Conservation (phyloP, 306 rosid genomes). For the Phaseolus lunatus region DNA sequence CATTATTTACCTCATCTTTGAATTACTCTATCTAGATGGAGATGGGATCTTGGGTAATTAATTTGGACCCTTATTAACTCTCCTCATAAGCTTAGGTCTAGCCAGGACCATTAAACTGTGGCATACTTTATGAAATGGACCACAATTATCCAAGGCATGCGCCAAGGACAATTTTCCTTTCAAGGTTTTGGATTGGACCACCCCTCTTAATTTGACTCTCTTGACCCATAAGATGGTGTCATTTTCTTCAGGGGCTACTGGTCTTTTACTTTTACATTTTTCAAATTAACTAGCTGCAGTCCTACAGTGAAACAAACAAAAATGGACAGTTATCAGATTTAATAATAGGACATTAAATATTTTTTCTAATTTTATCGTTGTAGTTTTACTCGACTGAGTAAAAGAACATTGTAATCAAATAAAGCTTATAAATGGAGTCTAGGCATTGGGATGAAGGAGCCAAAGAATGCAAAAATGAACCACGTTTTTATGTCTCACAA, state of each 20-base stretch:
- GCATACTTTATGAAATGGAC: background rate
- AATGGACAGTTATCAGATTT: background rate
- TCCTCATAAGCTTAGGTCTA: background rate
- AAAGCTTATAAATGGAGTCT: background rate
- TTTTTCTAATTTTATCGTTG: background rate
- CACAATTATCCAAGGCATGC: background rate
- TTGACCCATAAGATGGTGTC: background rate
- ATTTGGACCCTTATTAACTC: background rate
- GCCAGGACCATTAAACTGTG: background rate
- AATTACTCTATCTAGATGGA: background rate
- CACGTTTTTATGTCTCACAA: background rate
- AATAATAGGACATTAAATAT: no score
- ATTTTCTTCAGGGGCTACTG: background rate
- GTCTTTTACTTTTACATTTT: background rate
- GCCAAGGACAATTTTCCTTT: background rate
- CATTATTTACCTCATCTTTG: background rate
- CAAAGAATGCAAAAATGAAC: constrained; percentile 10
- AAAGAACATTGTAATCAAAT: background rate
- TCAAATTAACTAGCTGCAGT: background rate
- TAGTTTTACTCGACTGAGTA: background rate
- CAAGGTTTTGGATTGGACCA: background rate
- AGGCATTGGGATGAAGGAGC: background rate
- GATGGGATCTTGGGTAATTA: background rate
- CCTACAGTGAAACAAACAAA: background rate
- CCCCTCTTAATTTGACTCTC: background rate